Evolutionary conservation across 768 basidiomycete species (phyloP).

Genomic region (Termitomyces heimii): DNA sequence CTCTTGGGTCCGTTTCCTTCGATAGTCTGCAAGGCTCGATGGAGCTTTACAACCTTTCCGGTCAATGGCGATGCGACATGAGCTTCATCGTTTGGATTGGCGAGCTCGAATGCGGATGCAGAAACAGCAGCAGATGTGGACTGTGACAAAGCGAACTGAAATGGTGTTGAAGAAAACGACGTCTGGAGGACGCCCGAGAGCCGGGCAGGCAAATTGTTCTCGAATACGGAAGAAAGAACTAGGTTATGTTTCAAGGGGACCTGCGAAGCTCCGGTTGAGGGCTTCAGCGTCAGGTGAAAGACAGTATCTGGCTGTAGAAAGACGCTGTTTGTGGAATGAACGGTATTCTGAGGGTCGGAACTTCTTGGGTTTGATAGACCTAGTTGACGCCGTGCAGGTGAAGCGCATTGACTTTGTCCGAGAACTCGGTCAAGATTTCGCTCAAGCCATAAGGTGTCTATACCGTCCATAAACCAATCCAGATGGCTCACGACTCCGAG

Average conservation of each 20-base stretch:
- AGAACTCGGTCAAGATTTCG: conserved; percentile 19
- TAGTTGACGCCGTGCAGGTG: background rate
- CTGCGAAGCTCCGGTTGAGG: background rate
- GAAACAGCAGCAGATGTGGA: conserved; percentile 23
- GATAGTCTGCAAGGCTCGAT: conserved; percentile 19
- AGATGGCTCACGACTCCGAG: conserved; percentile 24
- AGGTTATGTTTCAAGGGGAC: conserved; percentile 23
- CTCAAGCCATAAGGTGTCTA: conserved; percentile 35
- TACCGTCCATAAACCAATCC: conserved; percentile 22
- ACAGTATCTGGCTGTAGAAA: conserved; percentile 30
- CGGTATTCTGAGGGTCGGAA: background rate
- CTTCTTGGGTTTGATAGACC: background rate
- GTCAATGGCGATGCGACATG: conserved; percentile 29
- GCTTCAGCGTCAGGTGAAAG: conserved; percentile 25
- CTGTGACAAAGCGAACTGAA: conserved; percentile 26
- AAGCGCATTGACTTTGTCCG: conserved; percentile 10
- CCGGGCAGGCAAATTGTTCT: conserved; percentile 29
- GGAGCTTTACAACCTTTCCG: conserved; percentile 31
- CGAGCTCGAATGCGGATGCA: conserved; percentile 24
- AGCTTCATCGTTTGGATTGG: conserved; percentile 23
- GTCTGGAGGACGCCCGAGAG: conserved; percentile 29
- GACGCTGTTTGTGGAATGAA: background rate
- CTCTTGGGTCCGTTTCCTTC: background rate
- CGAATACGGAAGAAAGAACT: conserved; percentile 24
- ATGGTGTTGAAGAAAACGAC: conserved; percentile 21